Conservation (phyloP, 495 filamentous ascomycete species). For the Penicillium coprophilum region DNA sequence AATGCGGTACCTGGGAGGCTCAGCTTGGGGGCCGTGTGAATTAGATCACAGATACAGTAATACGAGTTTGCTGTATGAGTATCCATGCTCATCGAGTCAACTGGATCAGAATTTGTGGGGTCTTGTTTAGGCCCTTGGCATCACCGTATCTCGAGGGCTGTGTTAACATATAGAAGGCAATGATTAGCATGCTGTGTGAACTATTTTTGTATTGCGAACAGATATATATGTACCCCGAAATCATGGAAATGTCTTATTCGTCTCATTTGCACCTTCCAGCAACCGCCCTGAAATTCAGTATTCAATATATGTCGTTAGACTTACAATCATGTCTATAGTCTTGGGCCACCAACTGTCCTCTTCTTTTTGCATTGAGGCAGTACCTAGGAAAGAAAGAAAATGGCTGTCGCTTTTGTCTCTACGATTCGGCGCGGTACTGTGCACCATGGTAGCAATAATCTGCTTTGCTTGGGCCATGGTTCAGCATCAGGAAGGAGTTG, state of each 20-base stretch:
- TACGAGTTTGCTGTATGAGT: too few species aligned
- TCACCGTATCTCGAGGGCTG: constrained; percentile 17
- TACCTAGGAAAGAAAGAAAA: constrained; percentile 19
- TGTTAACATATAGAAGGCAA: constrained; percentile 11
- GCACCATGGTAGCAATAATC: constrained; percentile 12
- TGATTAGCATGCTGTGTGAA: constrained; percentile 9
- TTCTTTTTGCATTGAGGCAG: constrained; percentile 16
- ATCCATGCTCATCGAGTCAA: not conserved
- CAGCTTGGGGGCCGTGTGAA: not conserved
- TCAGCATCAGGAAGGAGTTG: constrained; percentile 12
- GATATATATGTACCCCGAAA: not conserved
- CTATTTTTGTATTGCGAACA: not conserved
- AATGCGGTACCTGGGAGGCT: not conserved
- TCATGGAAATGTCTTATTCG: too few species aligned
- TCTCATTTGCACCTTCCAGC: not conserved
- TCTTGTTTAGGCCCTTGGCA: constrained; percentile 12
- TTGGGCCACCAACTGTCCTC: constrained; percentile 2
- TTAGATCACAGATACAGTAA: too few species aligned
- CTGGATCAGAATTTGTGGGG: not conserved
- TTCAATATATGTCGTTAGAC: not conserved
- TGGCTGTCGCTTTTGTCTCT: constrained; percentile 19
- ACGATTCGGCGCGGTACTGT: constrained; percentile 16
- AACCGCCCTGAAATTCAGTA: not conserved
- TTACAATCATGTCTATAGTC: constrained; percentile 1
- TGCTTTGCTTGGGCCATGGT: constrained; percentile 22